Evolutionary conservation across 192 early-diverging fungal genomes (phyloP).

Genomic region (Endogone sp.): DNA sequence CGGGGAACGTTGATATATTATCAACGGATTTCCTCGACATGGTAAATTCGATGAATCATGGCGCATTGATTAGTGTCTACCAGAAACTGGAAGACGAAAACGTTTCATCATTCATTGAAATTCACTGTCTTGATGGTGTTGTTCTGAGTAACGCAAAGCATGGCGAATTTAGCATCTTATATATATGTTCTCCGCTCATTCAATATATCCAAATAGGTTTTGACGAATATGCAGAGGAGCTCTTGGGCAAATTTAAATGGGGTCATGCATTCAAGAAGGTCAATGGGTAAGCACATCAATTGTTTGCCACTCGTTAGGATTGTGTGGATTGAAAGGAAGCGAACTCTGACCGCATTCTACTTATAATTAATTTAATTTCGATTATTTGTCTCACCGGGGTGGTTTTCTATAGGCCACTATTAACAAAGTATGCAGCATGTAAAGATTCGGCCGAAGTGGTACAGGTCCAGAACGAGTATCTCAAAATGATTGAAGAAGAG

Average conservation of each 20-base stretch:
- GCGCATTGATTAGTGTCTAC: too few species aligned
- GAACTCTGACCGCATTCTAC: too few species aligned
- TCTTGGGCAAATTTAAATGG: constrained; percentile 92
- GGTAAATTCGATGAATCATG: too few species aligned
- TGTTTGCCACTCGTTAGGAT: too few species aligned
- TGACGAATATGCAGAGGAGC: constrained; percentile 63
- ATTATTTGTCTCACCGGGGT: not conserved
- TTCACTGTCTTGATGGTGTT: too few species aligned
- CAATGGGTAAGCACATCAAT: constrained; percentile 62
- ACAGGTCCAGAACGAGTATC: constrained; percentile 74
- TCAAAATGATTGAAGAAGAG: constrained; percentile 71
- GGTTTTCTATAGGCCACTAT: constrained; percentile 48
- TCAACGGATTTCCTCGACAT: constrained; percentile 45
- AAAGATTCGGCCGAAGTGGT: constrained; percentile 70
- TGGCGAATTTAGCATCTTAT: not conserved
- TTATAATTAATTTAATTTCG: too few species aligned
- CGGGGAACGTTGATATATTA: constrained; percentile 1
- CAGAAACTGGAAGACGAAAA: too few species aligned
- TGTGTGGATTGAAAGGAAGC: too few species aligned
- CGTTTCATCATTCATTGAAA: too few species aligned
- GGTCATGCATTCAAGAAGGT: constrained; percentile 90
- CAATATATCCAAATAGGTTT: constrained; percentile 13
- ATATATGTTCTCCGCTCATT: too few species aligned
- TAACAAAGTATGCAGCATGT: constrained; percentile 75
- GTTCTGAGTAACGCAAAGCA: not conserved